Conservation (phyloP, 768 basidiomycete genomes). For the Clitopilus hobsonii region DNA sequence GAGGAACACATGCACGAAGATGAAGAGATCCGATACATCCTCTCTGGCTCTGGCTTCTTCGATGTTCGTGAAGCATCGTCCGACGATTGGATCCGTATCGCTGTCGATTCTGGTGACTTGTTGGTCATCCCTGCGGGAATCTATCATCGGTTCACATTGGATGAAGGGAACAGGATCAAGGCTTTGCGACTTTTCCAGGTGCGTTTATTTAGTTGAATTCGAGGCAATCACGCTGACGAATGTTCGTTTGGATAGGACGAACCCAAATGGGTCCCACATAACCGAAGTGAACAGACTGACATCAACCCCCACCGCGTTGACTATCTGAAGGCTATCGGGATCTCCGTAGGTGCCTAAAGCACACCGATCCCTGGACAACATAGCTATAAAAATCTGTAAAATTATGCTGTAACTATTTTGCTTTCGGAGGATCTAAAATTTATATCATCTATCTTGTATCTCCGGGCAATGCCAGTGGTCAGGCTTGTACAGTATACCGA, state of each 20-base stretch:
- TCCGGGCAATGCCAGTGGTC: no score
- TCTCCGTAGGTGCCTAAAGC: constrained; percentile 30
- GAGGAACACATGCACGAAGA: constrained; percentile 94
- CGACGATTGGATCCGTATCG: constrained; percentile 79
- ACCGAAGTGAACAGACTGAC: constrained; percentile 60
- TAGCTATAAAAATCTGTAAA: background rate
- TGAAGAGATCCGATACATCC: constrained; percentile 89
- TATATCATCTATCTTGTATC: no score
- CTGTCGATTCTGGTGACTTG: constrained; percentile 74
- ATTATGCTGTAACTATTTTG: no score
- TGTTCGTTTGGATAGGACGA: constrained; percentile 55
- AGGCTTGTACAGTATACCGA: no score
- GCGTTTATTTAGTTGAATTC: constrained; percentile 6
- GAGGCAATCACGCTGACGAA: background rate
- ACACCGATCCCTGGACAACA: no score
- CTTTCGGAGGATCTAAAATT: no score
- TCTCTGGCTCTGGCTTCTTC: constrained; percentile 87
- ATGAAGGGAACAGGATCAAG: constrained; percentile 66
- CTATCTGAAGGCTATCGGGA: constrained; percentile 50
- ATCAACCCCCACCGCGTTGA: constrained; percentile 54
- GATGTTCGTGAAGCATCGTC: constrained; percentile 75
- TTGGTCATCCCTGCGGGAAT: constrained; percentile 86
- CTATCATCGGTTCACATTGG: constrained; percentile 93
- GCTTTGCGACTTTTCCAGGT: constrained; percentile 86
- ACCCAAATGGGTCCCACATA: constrained; percentile 84